Percentiles rank a stretch among this genome's conserved stretches.
Conservation (phyloP, 2,329 filamentous ascomycete species). For the Taxawa tesnikishii region DNA sequence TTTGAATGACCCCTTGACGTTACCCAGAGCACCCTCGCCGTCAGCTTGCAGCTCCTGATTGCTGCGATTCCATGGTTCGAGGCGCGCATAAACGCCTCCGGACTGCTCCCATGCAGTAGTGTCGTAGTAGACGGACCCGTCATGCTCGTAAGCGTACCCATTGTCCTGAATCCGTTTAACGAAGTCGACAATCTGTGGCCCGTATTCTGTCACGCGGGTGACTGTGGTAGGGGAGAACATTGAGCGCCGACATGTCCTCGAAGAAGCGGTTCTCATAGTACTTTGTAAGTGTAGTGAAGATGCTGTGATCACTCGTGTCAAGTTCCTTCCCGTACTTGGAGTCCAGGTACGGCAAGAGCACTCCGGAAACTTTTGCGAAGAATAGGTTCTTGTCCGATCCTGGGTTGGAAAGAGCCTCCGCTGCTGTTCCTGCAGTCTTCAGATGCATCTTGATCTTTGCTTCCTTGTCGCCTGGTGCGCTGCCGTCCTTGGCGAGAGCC, state of each 20-base stretch:
- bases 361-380: conserved; percentile 48
- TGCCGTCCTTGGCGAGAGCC: conserved; percentile 38
- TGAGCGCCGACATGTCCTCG: conserved; percentile 75
- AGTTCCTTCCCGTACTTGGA: conserved; percentile 43
- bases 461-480: conserved; percentile 57
- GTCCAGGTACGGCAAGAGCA: conserved; percentile 76
- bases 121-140: conserved; percentile 86
- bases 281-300: conserved; percentile 77
- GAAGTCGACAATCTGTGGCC: conserved; percentile 74
- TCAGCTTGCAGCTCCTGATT: conserved; percentile 77
- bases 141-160: conserved; percentile 61
- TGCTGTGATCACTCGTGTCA: conserved; percentile 50
- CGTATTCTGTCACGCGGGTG: conserved; percentile 86
- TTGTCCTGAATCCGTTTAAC: conserved; percentile 74
- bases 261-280: conserved; percentile 82
- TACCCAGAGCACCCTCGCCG: conserved; percentile 69
- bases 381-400: conserved; percentile 28
- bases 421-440: conserved; percentile 44
- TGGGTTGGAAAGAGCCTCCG: conserved; percentile 32
- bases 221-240: conserved; percentile 75
- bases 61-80: conserved; percentile 75
- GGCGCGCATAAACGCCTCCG: conserved; percentile 72
- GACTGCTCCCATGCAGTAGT: conserved; percentile 73
- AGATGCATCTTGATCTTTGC: conserved; percentile 88
- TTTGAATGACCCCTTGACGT: conserved; percentile 47